Conservation (phyloP, 164 flowering plant species). For the Pachysandra terminalis region DNA sequence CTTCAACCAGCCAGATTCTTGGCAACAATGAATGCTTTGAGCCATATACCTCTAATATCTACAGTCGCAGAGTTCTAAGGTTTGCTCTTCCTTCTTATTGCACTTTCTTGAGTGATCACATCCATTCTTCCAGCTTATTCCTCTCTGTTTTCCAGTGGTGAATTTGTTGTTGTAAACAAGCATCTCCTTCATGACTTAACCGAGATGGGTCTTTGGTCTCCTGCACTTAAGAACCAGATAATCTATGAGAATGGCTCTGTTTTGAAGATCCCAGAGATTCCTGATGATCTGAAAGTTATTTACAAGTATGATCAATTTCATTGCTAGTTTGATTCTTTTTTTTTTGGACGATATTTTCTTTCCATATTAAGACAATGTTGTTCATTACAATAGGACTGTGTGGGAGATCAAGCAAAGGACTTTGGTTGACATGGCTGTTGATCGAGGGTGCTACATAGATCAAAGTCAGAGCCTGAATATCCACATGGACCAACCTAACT, state of each 20-base stretch:
- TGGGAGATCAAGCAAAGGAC: slow-evolving; percentile 98
- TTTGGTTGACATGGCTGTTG: slow-evolving; percentile 94
- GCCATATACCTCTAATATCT: slow-evolving; percentile 96
- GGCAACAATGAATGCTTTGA: slow-evolving; percentile 99
- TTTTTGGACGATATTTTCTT: background rate
- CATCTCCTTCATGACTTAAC: slow-evolving; percentile 97
- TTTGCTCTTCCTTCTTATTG: slow-evolving; percentile 19
- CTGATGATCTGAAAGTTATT: slow-evolving; percentile 63
- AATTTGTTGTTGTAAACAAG: slow-evolving; percentile 96
- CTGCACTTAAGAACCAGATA: slow-evolving; percentile 73
- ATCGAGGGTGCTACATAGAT: slow-evolving; percentile 92
- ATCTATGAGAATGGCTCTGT: slow-evolving; percentile 87
- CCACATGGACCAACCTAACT: slow-evolving; percentile 93
- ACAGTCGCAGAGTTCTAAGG: slow-evolving; percentile 94
- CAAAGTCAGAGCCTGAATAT: slow-evolving; percentile 97
- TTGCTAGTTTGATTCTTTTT: background rate
- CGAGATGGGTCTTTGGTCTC: slow-evolving; percentile 98
- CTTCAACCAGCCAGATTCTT: slow-evolving; percentile 98
- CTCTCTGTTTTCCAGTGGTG: slow-evolving; percentile 60
- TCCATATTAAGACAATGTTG: slow-evolving; percentile 10
- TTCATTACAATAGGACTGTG: slow-evolving; percentile 58
- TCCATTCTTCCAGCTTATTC: background rate
- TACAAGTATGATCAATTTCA: slow-evolving; percentile 54
- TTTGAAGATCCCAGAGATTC: slow-evolving; percentile 65
- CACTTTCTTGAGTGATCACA: background rate